These are phyloP conservation scores for Boletales sp. DNA, from an alignment of 768 basidiomycete species.

Conservation along the genomic window DNA sequence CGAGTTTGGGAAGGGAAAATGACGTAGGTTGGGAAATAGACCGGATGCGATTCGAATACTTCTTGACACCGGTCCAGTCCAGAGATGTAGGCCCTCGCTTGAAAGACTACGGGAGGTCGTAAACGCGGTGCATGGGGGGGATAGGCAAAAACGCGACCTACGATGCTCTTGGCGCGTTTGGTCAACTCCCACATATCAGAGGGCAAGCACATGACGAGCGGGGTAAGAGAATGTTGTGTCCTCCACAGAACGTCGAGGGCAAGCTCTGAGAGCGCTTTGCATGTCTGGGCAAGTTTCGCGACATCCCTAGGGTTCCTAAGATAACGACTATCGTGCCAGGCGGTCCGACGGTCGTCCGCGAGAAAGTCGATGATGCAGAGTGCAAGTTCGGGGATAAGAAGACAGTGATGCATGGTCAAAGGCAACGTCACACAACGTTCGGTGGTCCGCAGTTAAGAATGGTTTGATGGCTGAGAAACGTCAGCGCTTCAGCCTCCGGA, in stretches of 20 bases:
- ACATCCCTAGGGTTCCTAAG: conserved; percentile 21
- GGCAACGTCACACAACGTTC: neutral
- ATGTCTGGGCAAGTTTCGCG: conserved; percentile 28
- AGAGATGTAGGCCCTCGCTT: conserved; percentile 13
- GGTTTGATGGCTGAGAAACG: neutral
- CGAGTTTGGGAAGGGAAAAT: conserved; percentile 18
- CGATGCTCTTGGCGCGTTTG: conserved; percentile 17
- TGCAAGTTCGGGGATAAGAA: conserved; percentile 27
- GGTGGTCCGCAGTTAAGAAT: neutral
- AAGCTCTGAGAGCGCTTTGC: conserved; percentile 25
- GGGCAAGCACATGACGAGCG: conserved; percentile 28
- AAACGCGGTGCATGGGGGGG: neutral
- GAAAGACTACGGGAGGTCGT: conserved; percentile 15
- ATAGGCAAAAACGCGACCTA: conserved; percentile 9
- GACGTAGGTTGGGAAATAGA: conserved; percentile 23
- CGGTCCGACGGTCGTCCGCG: conserved; percentile 15
- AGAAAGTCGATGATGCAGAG: conserved; percentile 23
- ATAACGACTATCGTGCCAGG: conserved; percentile 14
- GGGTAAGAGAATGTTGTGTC: conserved; percentile 27
- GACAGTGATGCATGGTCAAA: conserved; percentile 25
- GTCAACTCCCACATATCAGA: conserved; percentile 22
- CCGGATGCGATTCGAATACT: conserved; percentile 24
- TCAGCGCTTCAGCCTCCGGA: neutral
- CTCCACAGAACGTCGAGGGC: conserved; percentile 31
- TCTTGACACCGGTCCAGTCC: conserved; percentile 22